Base-by-base conservation (phyloP, 495 filamentous ascomycete species). In the Lophium mytilinum region DNA sequence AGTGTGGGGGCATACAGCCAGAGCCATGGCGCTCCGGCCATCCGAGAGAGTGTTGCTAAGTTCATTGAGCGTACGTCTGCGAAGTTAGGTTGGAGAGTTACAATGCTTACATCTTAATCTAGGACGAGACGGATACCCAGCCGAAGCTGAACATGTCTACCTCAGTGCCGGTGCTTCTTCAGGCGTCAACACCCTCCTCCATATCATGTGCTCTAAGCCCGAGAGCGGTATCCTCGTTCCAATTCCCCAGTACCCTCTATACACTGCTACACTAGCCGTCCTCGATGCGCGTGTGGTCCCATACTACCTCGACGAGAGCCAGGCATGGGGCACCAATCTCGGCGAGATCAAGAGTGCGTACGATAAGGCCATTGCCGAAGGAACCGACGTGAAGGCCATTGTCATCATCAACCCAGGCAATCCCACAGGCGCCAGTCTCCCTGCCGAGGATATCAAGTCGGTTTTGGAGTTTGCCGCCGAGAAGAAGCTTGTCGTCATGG, bases 351-450 rank as follows among this genome's bases (percentile, higher is more conserved):
- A 80, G 58, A 68, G 76, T 17, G 78, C 89, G 1, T 78, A 90
- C 63, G 74, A 76, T 56, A 80, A 85, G 63, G 93, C 92, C 63
- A 81, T 82, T 66, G 71, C 71, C 15, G 79, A 86, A 35, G 90
- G 88, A 53, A 86, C 82, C 56, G 89, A 98, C 62, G 86, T 95
- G 24, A 88, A 90, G 56, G 86, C 89, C 61, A 88, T 98, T 61
- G 92, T 90, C 53, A 86, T 97, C 58, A 97, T 98, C 76, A 98
- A 98, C 78, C 93, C 93, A 1, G 93, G 93, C 43, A 98, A 98
- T 76, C 93, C 93, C 3, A 98, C 93, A 0, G 93, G 93, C 58
- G 90, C 89, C 48, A 90, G 84, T 55, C 79, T 98, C 21, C 73
- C 82, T 40, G 74, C 84, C 46, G 80, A 83, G 12, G 91, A 95